These are phyloP conservation scores for Paramecium sonneborni DNA, from an alignment of 73 alveolate genomes.

Conservation along the genomic window DNA sequence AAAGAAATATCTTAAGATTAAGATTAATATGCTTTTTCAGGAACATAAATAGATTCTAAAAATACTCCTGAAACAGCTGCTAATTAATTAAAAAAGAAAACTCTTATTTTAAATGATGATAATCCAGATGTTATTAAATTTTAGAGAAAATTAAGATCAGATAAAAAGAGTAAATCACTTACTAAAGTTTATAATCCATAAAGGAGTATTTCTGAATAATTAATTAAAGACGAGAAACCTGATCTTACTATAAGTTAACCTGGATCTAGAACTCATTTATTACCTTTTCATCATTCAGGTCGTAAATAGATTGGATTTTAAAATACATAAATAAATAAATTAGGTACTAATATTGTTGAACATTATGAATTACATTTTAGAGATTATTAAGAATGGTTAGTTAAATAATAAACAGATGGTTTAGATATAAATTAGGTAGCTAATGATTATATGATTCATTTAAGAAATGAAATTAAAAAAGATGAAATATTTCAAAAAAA, in stretches of 20 bases:
- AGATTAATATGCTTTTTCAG: background rate
- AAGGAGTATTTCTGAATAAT: background rate
- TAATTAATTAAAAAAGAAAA: background rate
- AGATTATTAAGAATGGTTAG: background rate
- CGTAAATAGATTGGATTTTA: background rate
- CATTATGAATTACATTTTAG: background rate
- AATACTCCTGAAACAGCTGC: background rate
- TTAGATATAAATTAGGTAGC: background rate
- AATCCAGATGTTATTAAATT: constrained; percentile 18
- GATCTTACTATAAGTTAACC: background rate
- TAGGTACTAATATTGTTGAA: background rate
- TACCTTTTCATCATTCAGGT: background rate
- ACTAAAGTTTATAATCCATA: background rate
- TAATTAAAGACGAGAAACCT: background rate
- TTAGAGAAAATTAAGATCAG: background rate
- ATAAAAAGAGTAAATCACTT: background rate
- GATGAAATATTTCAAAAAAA: constrained; percentile 3
- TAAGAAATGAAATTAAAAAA: background rate
- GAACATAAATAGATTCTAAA: background rate
- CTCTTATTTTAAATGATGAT: constrained; percentile 36
- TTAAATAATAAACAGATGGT: background rate
- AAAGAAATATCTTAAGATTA: background rate
- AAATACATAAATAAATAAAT: background rate
- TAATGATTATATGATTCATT: background rate
- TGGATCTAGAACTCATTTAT: background rate